Evolutionary conservation across 768 basidiomycete species (phyloP).

Genomic region (Coprinellus aureogranulatus): DNA sequence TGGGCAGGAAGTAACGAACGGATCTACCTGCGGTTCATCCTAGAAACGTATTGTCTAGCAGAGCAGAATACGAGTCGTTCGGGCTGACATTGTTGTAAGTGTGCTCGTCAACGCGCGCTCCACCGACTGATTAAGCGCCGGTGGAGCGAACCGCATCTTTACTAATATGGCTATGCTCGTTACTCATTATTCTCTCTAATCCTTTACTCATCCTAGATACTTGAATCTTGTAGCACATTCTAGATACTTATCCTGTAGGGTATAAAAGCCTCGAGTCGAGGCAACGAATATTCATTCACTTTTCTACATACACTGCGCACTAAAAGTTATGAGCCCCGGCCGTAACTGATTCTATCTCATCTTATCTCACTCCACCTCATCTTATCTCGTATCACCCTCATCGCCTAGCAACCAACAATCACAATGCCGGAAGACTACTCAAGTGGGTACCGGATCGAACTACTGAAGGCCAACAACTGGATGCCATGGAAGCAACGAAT

Average conservation of each 20-base stretch:
- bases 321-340: slow-evolving; percentile 8
- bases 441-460: background rate
- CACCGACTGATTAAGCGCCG: too few relatives aligned
- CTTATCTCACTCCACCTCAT: background rate
- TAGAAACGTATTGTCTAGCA: too few relatives aligned
- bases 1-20: too few relatives aligned
- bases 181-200: too few relatives aligned
- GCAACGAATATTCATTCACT: background rate
- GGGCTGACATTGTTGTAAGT: too few relatives aligned
- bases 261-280: background rate
- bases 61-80: too few relatives aligned
- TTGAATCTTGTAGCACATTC: background rate
- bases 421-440: too few relatives aligned
- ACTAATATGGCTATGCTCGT: too few relatives aligned
- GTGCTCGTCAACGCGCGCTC: too few relatives aligned
- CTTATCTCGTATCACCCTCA: background rate
- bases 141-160: too few relatives aligned
- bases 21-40: too few relatives aligned
- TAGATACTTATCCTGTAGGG: background rate
- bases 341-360: background rate
- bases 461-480: slow-evolving; percentile 4
- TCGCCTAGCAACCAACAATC: background rate
- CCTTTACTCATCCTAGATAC: too few relatives aligned
- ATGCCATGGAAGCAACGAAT: slow-evolving; percentile 4
- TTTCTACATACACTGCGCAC: background rate